These are phyloP conservation scores for Mycena rosella DNA, from an alignment of 768 basidiomycete genomes.

Conservation along the genomic window DNA sequence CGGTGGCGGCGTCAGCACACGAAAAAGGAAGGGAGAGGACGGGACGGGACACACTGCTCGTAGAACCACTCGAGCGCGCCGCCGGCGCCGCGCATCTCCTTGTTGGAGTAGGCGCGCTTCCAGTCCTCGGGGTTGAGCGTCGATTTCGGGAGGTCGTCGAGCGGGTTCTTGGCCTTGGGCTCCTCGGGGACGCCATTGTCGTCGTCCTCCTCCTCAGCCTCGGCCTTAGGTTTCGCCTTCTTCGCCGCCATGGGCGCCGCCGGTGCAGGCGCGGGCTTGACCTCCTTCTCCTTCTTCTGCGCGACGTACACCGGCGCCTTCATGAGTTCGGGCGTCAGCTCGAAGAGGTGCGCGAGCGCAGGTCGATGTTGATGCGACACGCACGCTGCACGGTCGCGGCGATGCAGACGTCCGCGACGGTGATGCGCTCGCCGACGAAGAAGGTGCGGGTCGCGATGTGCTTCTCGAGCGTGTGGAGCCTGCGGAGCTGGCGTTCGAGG, in stretches of 20 bases:
- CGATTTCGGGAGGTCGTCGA: slow-evolving; percentile 91
- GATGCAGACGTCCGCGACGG: slow-evolving; percentile 87
- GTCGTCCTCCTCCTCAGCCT: slow-evolving; percentile 74
- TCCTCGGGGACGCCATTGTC: slow-evolving; percentile 83
- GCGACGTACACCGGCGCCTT: slow-evolving; percentile 79
- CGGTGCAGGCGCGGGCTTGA: slow-evolving; percentile 57
- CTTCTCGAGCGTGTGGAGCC: slow-evolving; percentile 76
- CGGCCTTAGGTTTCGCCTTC: slow-evolving; percentile 69
- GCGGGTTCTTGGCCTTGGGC: slow-evolving; percentile 95
- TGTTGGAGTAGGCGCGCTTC: slow-evolving; percentile 98
- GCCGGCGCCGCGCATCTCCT: slow-evolving; percentile 88
- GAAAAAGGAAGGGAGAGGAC: too few species aligned
- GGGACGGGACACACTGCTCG: slow-evolving; percentile 75
- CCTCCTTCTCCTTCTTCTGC: slow-evolving; percentile 79
- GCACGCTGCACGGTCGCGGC: slow-evolving; percentile 70
- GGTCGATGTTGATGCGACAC: slow-evolving; percentile 76
- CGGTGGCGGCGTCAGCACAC: too few species aligned
- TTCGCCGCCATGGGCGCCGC: slow-evolving; percentile 73
- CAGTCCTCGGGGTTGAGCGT: slow-evolving; percentile 93
- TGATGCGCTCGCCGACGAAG: slow-evolving; percentile 95
- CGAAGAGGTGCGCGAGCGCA: slow-evolving; percentile 75
- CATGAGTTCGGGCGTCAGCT: slow-evolving; percentile 70
- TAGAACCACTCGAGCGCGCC: slow-evolving; percentile 98
- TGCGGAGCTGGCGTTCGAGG: slow-evolving; percentile 65
- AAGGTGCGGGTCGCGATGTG: slow-evolving; percentile 86